Evolutionary conservation across 495 filamentous ascomycete species (phyloP).

Genomic region (Podospora comata): DNA sequence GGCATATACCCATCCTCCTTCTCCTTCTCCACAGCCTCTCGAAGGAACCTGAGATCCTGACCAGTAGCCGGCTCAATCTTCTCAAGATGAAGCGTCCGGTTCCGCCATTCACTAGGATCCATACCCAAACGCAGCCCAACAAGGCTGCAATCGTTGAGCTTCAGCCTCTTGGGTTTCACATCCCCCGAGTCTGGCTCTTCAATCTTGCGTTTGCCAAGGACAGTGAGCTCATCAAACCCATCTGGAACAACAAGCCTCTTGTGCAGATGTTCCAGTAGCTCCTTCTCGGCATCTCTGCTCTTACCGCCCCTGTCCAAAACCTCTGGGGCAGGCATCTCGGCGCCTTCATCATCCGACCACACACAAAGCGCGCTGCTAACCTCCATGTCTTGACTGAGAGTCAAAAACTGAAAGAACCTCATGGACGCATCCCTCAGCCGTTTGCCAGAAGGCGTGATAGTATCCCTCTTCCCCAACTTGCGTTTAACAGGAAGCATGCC

Average conservation of each 20-base stretch:
- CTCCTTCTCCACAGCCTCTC: conserved; percentile 16
- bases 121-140: conserved; percentile 15
- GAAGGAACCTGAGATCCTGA: conserved; percentile 16
- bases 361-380: conserved; percentile 31
- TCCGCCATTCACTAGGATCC: not conserved
- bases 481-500: conserved; percentile 24
- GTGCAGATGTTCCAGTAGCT: conserved; percentile 12
- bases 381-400: conserved; percentile 27
- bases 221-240: conserved; percentile 26
- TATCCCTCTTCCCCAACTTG: conserved; percentile 7
- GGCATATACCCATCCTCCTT: conserved; percentile 27
- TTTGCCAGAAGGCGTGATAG: not conserved
- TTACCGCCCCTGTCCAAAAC: not conserved
- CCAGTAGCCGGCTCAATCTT: not conserved
- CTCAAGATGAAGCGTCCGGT: not conserved
- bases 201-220: conserved; percentile 11
- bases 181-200: not conserved
- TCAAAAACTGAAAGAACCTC: conserved; percentile 34
- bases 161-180: not conserved
- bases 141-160: conserved; percentile 11
- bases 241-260: conserved; percentile 31
- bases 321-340: conserved; percentile 16
- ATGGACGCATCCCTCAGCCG: conserved; percentile 15
- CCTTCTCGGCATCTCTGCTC: conserved; percentile 7
- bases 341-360: conserved; percentile 22